Conservation (phyloP, 1,284 basidiomycete genomes). For the Moniliophthora roreri region DNA sequence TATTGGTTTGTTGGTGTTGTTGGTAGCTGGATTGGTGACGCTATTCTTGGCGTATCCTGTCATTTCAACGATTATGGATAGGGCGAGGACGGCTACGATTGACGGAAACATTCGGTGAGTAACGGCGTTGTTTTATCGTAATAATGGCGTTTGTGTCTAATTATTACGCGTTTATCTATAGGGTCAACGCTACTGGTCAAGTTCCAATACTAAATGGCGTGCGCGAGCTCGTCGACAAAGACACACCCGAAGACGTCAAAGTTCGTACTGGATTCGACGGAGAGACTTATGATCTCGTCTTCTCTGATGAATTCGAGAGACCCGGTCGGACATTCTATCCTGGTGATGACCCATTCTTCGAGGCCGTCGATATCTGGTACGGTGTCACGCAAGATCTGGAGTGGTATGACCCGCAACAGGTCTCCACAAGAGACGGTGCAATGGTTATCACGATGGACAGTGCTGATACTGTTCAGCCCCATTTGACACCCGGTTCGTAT, state of each 20-base stretch:
- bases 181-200: conserved; percentile 56
- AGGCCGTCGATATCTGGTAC: conserved; percentile 66
- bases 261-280: conserved; percentile 69
- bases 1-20: neutral
- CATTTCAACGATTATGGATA: conserved; percentile 35
- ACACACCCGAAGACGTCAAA: conserved; percentile 60
- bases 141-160: neutral
- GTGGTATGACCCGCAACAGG: conserved; percentile 76
- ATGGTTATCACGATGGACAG: conserved; percentile 75
- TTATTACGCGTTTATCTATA: conserved; percentile 1
- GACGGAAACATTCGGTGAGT: conserved; percentile 32
- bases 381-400: conserved; percentile 66
- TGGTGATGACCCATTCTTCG: conserved; percentile 75
- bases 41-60: conserved; percentile 25
- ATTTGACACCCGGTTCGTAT: conserved; percentile 18
- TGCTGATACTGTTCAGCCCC: neutral
- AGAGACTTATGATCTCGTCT: conserved; percentile 63
- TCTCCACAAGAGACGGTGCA: conserved; percentile 71
- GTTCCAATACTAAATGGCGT: conserved; percentile 46
- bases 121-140: neutral
- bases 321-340: conserved; percentile 72
- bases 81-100: neutral
- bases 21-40: neutral
- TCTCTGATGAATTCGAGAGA: conserved; percentile 83
- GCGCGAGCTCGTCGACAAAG: conserved; percentile 64